Percentiles rank a stretch among this genome's conserved stretches.
phyloP scores from a whole-genome alignment of 1,284 basidiomycete species.

The Rhodotorula glutinis region DNA sequence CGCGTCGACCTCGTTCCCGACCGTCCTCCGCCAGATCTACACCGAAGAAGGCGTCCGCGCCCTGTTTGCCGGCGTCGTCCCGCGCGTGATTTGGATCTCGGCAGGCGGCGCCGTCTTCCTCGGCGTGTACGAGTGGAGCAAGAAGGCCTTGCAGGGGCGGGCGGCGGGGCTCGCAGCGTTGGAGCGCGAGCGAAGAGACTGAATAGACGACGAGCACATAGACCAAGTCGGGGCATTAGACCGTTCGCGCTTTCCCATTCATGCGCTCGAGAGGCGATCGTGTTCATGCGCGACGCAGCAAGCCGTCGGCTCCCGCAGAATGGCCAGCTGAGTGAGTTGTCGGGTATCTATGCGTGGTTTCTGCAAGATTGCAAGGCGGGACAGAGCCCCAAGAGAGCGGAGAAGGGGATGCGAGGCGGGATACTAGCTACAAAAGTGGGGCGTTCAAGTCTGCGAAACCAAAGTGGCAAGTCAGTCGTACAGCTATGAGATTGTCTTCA shows the following conservation, averaged over 20 bases:
- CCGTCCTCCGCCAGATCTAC: constrained; percentile 57
- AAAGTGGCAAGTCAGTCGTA: too few species aligned
- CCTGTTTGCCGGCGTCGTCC: constrained; percentile 82
- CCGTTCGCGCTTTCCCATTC: too few species aligned
- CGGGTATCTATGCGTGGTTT: neutral
- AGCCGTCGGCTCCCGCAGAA: too few species aligned
- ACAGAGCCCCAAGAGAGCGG: neutral
- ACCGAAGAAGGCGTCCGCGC: constrained; percentile 67
- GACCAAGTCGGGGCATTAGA: neutral
- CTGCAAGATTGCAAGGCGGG: neutral
- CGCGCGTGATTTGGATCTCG: constrained; percentile 92
- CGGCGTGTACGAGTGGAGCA: constrained; percentile 71
- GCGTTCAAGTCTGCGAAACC: too few species aligned
- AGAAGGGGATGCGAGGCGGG: neutral
- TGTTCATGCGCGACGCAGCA: too few species aligned
- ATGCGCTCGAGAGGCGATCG: too few species aligned
- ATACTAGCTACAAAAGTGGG: neutral
- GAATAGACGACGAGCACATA: neutral
- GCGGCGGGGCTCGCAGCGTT: neutral
- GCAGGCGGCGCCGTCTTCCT: constrained; percentile 95
- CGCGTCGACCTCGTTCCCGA: neutral
- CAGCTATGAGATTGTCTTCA: too few species aligned
- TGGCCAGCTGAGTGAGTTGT: too few species aligned
- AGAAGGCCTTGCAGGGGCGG: constrained; percentile 14
- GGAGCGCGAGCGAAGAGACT: neutral